Conservation (phyloP, 257 asterid genomes). For the Henckelia pumila region DNA sequence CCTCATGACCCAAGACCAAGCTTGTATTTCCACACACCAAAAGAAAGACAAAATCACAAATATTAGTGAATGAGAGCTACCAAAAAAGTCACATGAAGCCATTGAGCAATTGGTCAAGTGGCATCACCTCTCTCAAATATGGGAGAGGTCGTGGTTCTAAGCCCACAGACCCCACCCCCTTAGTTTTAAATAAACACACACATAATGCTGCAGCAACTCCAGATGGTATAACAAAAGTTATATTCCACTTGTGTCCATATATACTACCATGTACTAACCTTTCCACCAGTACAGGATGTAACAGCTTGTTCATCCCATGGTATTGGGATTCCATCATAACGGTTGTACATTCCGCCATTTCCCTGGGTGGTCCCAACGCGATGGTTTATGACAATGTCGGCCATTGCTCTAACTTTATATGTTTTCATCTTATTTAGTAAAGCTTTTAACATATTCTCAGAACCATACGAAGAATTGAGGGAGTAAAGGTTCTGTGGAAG, state of each 20-base stretch:
- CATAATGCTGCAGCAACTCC: neutral
- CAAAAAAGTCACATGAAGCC: neutral
- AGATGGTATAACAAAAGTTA: neutral
- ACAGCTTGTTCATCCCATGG: constrained; percentile 94
- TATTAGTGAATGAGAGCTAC: neutral
- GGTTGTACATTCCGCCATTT: constrained; percentile 85
- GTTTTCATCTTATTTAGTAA: constrained; percentile 81
- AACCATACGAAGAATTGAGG: constrained; percentile 79
- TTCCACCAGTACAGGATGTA: constrained; percentile 88
- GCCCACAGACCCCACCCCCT: no score
- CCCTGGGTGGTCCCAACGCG: constrained; percentile 90
- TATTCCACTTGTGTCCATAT: constrained; percentile 8
- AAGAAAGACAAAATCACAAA: constrained; percentile 6
- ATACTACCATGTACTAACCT: constrained; percentile 44
- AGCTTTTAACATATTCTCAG: constrained; percentile 71
- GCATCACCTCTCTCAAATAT: no score
- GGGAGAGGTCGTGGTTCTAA: no score
- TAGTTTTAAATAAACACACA: no score
- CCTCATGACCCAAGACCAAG: neutral
- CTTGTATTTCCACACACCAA: neutral
- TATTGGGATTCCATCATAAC: constrained; percentile 87
- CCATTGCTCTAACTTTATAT: constrained; percentile 86
- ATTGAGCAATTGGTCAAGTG: no score
- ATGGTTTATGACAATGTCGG: constrained; percentile 93
- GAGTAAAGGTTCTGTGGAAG: constrained; percentile 91